These are phyloP conservation scores for Nicotiana noctiflora DNA, from an alignment of 257 asterid genomes.

Conservation along the genomic window DNA sequence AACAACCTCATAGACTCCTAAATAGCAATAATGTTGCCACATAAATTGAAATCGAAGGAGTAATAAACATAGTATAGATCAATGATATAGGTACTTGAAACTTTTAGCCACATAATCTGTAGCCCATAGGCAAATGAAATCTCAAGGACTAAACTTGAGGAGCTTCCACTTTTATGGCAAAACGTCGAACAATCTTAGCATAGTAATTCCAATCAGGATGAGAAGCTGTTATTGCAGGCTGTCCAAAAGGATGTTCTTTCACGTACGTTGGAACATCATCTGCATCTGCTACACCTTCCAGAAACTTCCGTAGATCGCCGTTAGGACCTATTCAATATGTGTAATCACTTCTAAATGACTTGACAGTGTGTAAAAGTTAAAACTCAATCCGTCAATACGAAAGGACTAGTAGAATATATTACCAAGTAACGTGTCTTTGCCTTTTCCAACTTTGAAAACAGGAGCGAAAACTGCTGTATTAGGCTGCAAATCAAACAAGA, in stretches of 20 bases:
- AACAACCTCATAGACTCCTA: no score
- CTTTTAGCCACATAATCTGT: no score
- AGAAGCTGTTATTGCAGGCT: conserved; percentile 32
- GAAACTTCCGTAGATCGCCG: conserved; percentile 33
- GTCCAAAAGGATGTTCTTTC: conserved; percentile 36
- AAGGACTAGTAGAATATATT: background rate
- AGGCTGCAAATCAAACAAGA: conserved; percentile 27
- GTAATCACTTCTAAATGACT: no score
- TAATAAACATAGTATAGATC: no score
- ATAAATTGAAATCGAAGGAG: no score
- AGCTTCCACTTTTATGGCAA: no score
- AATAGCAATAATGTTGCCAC: no score
- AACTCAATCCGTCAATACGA: no score
- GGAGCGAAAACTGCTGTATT: conserved; percentile 41
- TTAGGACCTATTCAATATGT: conserved; percentile 18
- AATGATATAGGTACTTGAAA: no score
- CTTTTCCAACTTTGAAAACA: conserved; percentile 28
- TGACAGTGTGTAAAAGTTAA: no score
- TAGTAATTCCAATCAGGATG: conserved; percentile 48
- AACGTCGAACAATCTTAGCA: conserved; percentile 10
- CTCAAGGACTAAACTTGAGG: background rate
- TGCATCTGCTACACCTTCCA: conserved; percentile 34
- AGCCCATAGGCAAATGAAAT: background rate
- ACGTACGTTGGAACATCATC: conserved; percentile 45
- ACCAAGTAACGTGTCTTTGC: conserved; percentile 33